Conservation (phyloP, 805 yeast species). For the Schizosaccharomyces japonicus region DNA sequence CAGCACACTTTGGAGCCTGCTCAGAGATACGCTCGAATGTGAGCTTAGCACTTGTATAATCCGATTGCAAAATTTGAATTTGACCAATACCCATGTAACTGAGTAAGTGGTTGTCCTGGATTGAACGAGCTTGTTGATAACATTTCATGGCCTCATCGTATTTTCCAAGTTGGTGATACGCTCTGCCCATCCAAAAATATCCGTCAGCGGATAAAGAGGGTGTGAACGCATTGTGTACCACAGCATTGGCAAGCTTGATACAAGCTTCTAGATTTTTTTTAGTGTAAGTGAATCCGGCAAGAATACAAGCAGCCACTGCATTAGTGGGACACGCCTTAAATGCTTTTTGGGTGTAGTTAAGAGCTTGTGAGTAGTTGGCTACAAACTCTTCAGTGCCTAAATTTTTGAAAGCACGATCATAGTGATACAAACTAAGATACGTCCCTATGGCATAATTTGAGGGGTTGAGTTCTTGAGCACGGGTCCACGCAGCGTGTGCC, state of each 20-base stretch:
- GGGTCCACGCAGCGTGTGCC: constrained; percentile 64
- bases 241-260: constrained; percentile 29
- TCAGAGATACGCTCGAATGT: constrained; percentile 57
- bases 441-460: constrained; percentile 35
- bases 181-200: constrained; percentile 68
- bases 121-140: constrained; percentile 48
- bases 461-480: constrained; percentile 46
- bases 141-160: constrained; percentile 43
- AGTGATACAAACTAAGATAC: constrained; percentile 40
- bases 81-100: constrained; percentile 72
- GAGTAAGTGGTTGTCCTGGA: constrained; percentile 34
- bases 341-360: constrained; percentile 22
- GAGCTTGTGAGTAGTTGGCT: constrained; percentile 31
- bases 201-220: constrained; percentile 34
- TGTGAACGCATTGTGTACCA: constrained; percentile 20
- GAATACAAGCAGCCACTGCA: constrained; percentile 37
- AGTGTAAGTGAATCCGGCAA: constrained; percentile 52
- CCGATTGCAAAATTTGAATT: constrained; percentile 50
- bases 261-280: constrained; percentile 36
- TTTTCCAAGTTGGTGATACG: constrained; percentile 35
- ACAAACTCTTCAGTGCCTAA: constrained; percentile 34
- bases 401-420: constrained; percentile 37
- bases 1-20: constrained; percentile 42
- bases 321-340: constrained; percentile 20
- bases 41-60: constrained; percentile 53